These are phyloP conservation scores for Striga hermonthica DNA, from an alignment of 305 asterid genomes.

Conservation along the genomic window DNA sequence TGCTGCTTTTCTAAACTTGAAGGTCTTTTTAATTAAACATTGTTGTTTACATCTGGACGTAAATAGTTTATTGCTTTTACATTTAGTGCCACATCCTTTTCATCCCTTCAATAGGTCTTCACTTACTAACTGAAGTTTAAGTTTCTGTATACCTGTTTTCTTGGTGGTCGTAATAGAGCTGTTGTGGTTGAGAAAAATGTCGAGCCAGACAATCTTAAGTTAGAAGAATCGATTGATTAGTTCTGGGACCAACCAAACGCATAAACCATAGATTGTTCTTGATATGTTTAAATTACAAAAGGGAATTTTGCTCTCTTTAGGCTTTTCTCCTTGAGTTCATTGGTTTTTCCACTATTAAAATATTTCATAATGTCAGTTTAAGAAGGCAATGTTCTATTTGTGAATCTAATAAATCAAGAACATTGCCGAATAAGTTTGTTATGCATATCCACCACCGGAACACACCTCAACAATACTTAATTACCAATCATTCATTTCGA, in stretches of 20 bases:
- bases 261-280: too few relatives aligned
- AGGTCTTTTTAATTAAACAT: neutral
- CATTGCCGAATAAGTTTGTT: too few relatives aligned
- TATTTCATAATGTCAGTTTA: too few relatives aligned
- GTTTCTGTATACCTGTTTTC: neutral
- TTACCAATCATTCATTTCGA: neutral
- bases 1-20: neutral
- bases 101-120: neutral
- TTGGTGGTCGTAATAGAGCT: neutral
- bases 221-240: neutral
- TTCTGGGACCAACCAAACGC: too few relatives aligned
- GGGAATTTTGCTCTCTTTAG: too few relatives aligned
- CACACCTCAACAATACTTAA: neutral
- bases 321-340: too few relatives aligned
- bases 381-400: too few relatives aligned
- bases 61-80: neutral
- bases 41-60: neutral
- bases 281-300: too few relatives aligned
- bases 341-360: too few relatives aligned
- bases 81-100: neutral
- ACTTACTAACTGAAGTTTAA: conserved; percentile 5
- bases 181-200: neutral
- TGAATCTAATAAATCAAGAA: too few relatives aligned
- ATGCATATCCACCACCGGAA: neutral
- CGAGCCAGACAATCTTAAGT: neutral